Conservation (phyloP, 139 green algal genomes). For the Picochlorum costavermella region DNA sequence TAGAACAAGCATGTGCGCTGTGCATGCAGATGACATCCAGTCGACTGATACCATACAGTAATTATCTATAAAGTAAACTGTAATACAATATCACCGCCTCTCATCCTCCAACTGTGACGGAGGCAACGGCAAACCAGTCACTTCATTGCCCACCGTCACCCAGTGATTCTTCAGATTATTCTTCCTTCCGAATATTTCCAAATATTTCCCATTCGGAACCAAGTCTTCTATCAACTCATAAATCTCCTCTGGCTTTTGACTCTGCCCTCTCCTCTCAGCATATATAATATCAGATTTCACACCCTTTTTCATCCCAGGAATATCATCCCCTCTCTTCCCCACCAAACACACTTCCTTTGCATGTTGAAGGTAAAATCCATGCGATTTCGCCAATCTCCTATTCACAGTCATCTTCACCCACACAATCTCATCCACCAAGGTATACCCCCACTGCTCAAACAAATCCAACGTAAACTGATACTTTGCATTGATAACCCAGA, state of each 20-base stretch:
- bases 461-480: slow-evolving; percentile 82
- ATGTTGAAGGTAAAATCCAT: slow-evolving; percentile 94
- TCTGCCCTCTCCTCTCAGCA: slow-evolving; percentile 77
- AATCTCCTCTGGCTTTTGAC: slow-evolving; percentile 94
- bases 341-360: slow-evolving; percentile 87
- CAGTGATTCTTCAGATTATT: slow-evolving; percentile 92
- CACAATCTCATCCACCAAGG: slow-evolving; percentile 87
- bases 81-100: too few species aligned
- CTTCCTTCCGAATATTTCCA: slow-evolving; percentile 90
- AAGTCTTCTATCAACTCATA: slow-evolving; percentile 88
- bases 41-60: background rate
- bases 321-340: slow-evolving; percentile 49
- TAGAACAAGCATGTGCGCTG: slow-evolving; percentile 43
- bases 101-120: too few species aligned
- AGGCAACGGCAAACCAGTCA: slow-evolving; percentile 45
- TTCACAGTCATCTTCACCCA: slow-evolving; percentile 95
- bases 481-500: slow-evolving; percentile 97
- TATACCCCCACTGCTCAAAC: slow-evolving; percentile 87
- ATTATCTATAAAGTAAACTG: background rate
- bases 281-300: slow-evolving; percentile 75
- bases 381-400: slow-evolving; percentile 78
- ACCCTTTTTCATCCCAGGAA: slow-evolving; percentile 19
- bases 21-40: slow-evolving; percentile 25
- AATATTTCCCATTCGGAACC: slow-evolving; percentile 70
- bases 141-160: slow-evolving; percentile 89